phyloP scores from a whole-genome alignment of 1,284 basidiomycete species.

The Pseudozyma thailandica region DNA sequence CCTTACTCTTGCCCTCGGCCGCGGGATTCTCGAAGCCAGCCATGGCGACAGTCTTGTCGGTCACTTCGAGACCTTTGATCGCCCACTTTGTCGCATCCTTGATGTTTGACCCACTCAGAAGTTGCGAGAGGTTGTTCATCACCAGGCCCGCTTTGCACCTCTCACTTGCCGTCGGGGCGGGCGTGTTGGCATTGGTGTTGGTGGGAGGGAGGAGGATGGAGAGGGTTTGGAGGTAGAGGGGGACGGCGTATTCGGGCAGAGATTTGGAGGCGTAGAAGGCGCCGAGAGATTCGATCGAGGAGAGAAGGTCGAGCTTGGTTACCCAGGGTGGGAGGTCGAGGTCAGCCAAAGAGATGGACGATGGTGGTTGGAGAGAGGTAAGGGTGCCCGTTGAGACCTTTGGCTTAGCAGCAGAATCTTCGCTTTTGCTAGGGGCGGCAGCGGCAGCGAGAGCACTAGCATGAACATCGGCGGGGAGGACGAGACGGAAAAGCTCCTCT shows the following conservation, averaged over 20 bases:
- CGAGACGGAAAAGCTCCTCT: slow-evolving; percentile 61
- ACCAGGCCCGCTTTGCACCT: slow-evolving; percentile 63
- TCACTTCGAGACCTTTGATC: slow-evolving; percentile 60
- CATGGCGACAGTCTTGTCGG: slow-evolving; percentile 49
- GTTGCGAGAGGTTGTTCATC: slow-evolving; percentile 67
- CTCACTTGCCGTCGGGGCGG: slow-evolving; percentile 58
- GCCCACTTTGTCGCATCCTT: slow-evolving; percentile 64
- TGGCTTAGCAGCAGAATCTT: background rate
- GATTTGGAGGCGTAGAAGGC: slow-evolving; percentile 63
- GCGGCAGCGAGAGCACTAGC: slow-evolving; percentile 37
- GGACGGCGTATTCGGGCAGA: slow-evolving; percentile 65
- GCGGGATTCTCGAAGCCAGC: slow-evolving; percentile 48
- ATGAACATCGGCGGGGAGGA: slow-evolving; percentile 32
- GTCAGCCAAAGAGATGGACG: slow-evolving; percentile 57
- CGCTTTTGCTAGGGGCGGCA: background rate
- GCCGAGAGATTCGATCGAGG: slow-evolving; percentile 66
- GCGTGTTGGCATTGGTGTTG: background rate
- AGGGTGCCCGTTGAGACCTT: slow-evolving; percentile 1
- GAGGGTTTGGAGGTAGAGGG: slow-evolving; percentile 67
- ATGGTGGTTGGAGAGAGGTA: slow-evolving; percentile 11
- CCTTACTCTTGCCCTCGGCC: background rate
- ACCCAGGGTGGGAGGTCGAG: slow-evolving; percentile 67
- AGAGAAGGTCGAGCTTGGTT: slow-evolving; percentile 59
- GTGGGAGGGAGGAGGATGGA: slow-evolving; percentile 60
- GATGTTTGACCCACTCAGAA: slow-evolving; percentile 49